Evolutionary conservation across 75 land plant species (phyloP).

Genomic region (Pinus albicaulis): DNA sequence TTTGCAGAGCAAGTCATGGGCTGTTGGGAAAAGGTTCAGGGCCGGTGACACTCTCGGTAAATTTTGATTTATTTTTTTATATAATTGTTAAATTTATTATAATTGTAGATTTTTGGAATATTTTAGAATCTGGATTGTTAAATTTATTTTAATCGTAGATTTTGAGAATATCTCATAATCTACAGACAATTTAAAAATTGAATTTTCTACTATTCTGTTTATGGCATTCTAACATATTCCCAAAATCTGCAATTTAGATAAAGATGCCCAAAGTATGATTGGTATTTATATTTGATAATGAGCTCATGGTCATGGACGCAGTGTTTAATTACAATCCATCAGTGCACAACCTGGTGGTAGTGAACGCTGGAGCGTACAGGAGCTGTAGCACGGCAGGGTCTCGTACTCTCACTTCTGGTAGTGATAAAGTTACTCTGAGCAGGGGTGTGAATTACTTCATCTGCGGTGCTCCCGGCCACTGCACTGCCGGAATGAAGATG

Average conservation of each 20-base stretch:
- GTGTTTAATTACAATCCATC: constrained; percentile 29
- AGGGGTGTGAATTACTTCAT: constrained; percentile 34
- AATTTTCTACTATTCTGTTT: too few relatives aligned
- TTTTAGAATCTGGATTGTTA: too few relatives aligned
- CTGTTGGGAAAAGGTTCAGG: not conserved
- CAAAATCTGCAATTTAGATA: too few relatives aligned
- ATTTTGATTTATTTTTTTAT: not conserved
- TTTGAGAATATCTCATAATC: too few relatives aligned
- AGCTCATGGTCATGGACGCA: not conserved
- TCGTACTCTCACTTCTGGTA: constrained; percentile 14
- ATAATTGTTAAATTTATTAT: too few relatives aligned
- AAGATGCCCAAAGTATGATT: too few relatives aligned
- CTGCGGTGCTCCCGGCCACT: constrained; percentile 36
- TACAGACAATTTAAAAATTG: too few relatives aligned
- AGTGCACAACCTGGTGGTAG: constrained; percentile 28
- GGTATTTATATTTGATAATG: too few relatives aligned
- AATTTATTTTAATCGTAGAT: too few relatives aligned
- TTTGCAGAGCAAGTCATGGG: not conserved
- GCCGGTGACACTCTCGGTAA: not conserved
- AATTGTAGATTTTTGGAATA: too few relatives aligned
- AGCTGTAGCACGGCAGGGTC: constrained; percentile 12
- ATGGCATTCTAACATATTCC: too few relatives aligned
- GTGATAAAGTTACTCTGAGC: constrained; percentile 22
- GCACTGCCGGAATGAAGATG: constrained; percentile 35
- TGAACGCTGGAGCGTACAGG: constrained; percentile 22